phyloP scores from a whole-genome alignment of 192 early-diverging fungal genomes.

The Borealophlyctis nickersoniae region DNA sequence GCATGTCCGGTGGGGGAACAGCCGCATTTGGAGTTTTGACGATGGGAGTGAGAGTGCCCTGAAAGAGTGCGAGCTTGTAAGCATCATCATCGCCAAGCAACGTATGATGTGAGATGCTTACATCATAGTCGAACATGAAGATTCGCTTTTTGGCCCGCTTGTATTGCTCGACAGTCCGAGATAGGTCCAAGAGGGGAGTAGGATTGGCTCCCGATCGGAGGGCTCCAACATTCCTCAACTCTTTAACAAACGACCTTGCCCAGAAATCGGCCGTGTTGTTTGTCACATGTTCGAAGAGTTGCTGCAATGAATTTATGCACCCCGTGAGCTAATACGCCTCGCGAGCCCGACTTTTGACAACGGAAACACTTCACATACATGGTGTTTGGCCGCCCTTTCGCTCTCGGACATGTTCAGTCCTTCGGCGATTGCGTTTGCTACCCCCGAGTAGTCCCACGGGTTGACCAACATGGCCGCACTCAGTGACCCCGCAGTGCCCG shows the following conservation, averaged over 20 bases:
- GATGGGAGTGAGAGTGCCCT: conserved; percentile 93
- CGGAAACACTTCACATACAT: conserved; percentile 34
- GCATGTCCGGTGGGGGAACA: conserved; percentile 77
- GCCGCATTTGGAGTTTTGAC: conserved; percentile 78
- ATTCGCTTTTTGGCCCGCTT: conserved; percentile 65
- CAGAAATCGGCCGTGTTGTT: conserved; percentile 82
- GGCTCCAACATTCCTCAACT: conserved; percentile 55
- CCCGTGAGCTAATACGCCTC: too few species aligned
- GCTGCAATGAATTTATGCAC: conserved; percentile 37
- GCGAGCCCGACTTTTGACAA: too few species aligned
- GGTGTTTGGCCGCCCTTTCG: conserved; percentile 73
- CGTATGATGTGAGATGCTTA: conserved; percentile 24
- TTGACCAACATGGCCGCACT: conserved; percentile 88
- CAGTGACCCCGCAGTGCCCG: conserved; percentile 89
- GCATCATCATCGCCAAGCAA: not conserved
- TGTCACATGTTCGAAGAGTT: conserved; percentile 78
- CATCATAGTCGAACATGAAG: conserved; percentile 94
- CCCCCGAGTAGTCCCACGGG: conserved; percentile 91
- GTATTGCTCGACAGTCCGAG: conserved; percentile 42
- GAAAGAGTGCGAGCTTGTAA: conserved; percentile 3
- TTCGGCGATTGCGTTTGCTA: conserved; percentile 85
- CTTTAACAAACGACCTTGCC: conserved; percentile 78
- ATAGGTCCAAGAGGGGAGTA: conserved; percentile 47
- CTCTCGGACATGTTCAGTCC: conserved; percentile 78
- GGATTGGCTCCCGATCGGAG: conserved; percentile 44